Evolutionary conservation across 768 basidiomycete genomes (phyloP), one percentile per base, ranked within the genome.

Genomic region (Termitomyces sp.): DNA sequence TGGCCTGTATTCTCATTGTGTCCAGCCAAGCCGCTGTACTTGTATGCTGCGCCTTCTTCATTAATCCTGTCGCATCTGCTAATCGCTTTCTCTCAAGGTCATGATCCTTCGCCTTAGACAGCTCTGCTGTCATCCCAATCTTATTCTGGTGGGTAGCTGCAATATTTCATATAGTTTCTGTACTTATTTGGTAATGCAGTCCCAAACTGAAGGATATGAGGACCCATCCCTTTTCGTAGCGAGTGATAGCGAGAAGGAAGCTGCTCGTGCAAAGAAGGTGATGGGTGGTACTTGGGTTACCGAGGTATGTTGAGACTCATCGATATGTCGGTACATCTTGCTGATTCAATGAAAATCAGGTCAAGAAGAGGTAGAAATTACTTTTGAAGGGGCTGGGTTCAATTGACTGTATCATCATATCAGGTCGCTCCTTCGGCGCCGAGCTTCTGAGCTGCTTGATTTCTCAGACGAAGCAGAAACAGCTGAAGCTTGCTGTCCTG

Each of bases 81-180:
- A 39, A 50, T 16, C 27, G 29, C 35, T 7, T 22, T 5, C 39
- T 16, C 36, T 36, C 13, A 60, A 86, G 75, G 83, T 89, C 22
- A 77, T 91, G 79, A 86, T 92, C 18, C 75, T 91, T 32, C 84
- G 89, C 6, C 71, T 93, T 38, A 77, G 89, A 5, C 89, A 91
- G 62, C 70, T 91, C 0, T 88, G 86, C 63, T 81, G 82, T 58
- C 88, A 89, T 64, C 89, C 89, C 0, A 73, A 84, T 61, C 79
- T 91, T 5, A 83, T 89, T 39, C 72, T 88, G 38, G 85, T 86
- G 48, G 31, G 79, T 64, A 7, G 7, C 57, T 62, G 16, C 16
- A 42, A 41, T 23, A 27, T n/a, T 36, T 27, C 6, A 5, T 36
- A 31, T 25, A 7, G 6, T 15, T 27, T 18, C 23, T 29, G 32